phyloP scores from a whole-genome alignment of 257 asterid species.

The Solanum acaule region DNA sequence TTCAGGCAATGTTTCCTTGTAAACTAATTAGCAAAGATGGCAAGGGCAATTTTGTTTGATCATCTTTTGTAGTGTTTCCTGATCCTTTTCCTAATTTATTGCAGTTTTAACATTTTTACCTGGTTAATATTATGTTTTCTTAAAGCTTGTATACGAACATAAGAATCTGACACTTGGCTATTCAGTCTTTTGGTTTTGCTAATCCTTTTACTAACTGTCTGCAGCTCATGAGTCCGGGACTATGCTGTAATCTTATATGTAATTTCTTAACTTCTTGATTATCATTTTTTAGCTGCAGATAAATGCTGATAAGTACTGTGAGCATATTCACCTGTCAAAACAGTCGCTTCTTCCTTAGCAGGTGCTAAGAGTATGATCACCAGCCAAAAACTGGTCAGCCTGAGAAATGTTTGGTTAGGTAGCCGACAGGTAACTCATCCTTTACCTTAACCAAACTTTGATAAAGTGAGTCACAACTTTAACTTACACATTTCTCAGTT shows the following conservation, averaged over 20 bases:
- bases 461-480: neutral
- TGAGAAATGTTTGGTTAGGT: neutral
- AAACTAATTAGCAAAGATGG: neutral
- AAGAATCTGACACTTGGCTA: neutral
- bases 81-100: neutral
- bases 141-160: neutral
- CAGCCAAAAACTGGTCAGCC: neutral
- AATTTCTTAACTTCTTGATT: neutral
- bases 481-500: neutral
- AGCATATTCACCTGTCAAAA: neutral
- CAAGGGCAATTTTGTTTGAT: slow-evolving; percentile 1
- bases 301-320: neutral
- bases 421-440: neutral
- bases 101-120: neutral
- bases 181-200: neutral
- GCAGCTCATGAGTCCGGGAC: neutral
- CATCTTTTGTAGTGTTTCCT: neutral
- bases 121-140: neutral
- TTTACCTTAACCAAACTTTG: neutral
- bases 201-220: neutral
- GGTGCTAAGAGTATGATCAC: neutral
- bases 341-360: neutral
- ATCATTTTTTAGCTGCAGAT: neutral
- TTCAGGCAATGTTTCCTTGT: slow-evolving; percentile 9
- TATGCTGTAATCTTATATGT: neutral